Base-by-base conservation (phyloP, 2,329 filamentous ascomycete genomes). In the Talaromyces atroroseus region DNA sequence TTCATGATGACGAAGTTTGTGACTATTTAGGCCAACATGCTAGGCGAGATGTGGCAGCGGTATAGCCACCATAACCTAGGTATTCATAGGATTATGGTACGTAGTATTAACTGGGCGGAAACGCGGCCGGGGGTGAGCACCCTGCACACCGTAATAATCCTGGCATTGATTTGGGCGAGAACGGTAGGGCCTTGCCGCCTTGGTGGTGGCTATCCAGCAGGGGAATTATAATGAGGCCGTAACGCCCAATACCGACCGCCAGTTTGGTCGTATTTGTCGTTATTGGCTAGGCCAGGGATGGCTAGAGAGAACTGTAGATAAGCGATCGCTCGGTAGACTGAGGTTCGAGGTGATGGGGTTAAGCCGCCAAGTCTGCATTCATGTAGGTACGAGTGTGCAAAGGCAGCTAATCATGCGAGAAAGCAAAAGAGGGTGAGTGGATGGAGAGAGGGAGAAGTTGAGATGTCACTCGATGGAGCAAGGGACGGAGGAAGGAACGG, bases 221-320 rank as follows among this genome's bases (percentile, higher is more conserved):
- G 36, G 16, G 14, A 40, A 40, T 44, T 18, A 44, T 44, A 44
- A 12, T n/a, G n/a, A 44, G 38, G 40, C 18, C 36, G 49, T 53
- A 53, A 53, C 36, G 36, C n/a, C 49, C 55, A 52, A 52, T 58
- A 58, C 56, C 52, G 45, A 58, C 56, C 56, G 56, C 56, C 47
- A 53, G 49, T 58, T 58, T 54, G 56, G 20, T 20, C 47, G 51
- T 58, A 58, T 49, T 45, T 36, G 45, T 50, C 47, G 56, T 45
- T 48, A n/a, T 40, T 24, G 29, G 50, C 56, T 58, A 58, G 47
- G 46, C 50, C 47, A 58, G 50, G 56, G 50, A 58, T 26, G 56
- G 56, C 45, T 53, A 49, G 51, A 45, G 42, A 49, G 14, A 38
- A 40, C 40, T 21, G n/a, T 42, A 29, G 56, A 29, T 21, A 24